phyloP scores from a whole-genome alignment of 257 asterid genomes.

The Solanum chiquidenum region DNA sequence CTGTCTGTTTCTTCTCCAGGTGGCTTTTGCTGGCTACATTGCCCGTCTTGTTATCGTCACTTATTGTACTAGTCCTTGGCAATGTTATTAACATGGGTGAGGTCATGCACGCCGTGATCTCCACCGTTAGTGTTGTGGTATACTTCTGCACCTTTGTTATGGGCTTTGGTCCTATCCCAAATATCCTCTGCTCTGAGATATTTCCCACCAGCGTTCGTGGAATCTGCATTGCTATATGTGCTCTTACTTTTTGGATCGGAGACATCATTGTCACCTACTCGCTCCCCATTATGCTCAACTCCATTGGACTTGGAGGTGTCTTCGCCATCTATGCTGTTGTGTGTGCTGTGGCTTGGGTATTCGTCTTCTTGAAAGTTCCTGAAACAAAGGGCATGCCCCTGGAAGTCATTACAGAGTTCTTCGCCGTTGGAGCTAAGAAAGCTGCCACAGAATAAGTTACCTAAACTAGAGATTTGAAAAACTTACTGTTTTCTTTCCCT shows the following conservation, averaged over 20 bases:
- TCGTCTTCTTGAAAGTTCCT: constrained; percentile 67
- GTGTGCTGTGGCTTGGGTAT: constrained; percentile 59
- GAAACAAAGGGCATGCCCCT: constrained; percentile 97
- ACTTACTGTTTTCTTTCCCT: neutral
- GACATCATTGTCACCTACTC: constrained; percentile 77
- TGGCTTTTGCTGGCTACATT: constrained; percentile 66
- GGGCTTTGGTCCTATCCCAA: constrained; percentile 96
- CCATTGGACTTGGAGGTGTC: constrained; percentile 62
- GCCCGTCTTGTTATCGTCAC: constrained; percentile 59
- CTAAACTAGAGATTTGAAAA: neutral
- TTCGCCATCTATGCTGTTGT: constrained; percentile 69
- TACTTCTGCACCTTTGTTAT: constrained; percentile 88
- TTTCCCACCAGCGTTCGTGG: constrained; percentile 96
- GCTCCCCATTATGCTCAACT: constrained; percentile 62
- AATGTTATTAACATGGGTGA: constrained; percentile 44
- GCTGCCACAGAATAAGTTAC: constrained; percentile 3
- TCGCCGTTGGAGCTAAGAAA: constrained; percentile 73
- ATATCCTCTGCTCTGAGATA: constrained; percentile 92
- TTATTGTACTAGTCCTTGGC: constrained; percentile 53
- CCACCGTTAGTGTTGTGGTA: constrained; percentile 68
- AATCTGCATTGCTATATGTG: constrained; percentile 87
- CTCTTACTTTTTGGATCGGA: constrained; percentile 83
- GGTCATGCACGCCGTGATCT: constrained; percentile 50
- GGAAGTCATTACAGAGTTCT: constrained; percentile 86
- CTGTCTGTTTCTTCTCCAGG: neutral